Evolutionary conservation across 805 yeast genomes (phyloP), one percentile per base, ranked within the genome.

Genomic region (Nakazawaea ishiwadae): DNA sequence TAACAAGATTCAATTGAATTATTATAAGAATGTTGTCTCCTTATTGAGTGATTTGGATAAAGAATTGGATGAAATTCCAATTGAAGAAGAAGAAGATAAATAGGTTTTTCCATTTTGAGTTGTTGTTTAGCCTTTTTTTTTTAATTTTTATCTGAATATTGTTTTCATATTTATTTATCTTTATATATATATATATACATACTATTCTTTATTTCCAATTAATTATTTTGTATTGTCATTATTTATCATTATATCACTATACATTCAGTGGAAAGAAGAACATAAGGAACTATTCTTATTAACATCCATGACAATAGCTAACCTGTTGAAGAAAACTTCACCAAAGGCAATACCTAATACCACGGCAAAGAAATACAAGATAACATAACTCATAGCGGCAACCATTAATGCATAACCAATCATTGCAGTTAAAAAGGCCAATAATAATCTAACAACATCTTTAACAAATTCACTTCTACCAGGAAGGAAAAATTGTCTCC

Each of bases 331-430:
- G 51, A 77, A 72, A 33, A 84, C 76, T 51, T 84, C 85, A 28
- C 87, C 86, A 43, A 82, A 63, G 0, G 89, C 72, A 45, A 82
- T 63, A 9, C 95, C 95, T 14, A 79, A 51, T 14, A 81, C 75
- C 23, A 82, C 79, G 2, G 86, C 91, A 60, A 84, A 84, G 58
- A 84, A 81, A 50, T 84, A 84, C 0, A 77, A 61, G 35, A 82
- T 50, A 7, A 82, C 72, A 55, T 68, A 84, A 31, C 83, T 68
- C 95, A 84, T 84, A 5, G 84, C 83, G 12, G 79, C 89, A 63
- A 84, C 69, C 95, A 84, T 84, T 51, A 84, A 60, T 27, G 81
- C 81, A 54, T 79, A 84, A 10, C 84, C 81, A 37, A 84, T 55
- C 69, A 83, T 66, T 16, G 84, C 82, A 3, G 84, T 75, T 14